Evolutionary conservation across 139 green algal species (phyloP).

Genomic region (Marvania coccoides): DNA sequence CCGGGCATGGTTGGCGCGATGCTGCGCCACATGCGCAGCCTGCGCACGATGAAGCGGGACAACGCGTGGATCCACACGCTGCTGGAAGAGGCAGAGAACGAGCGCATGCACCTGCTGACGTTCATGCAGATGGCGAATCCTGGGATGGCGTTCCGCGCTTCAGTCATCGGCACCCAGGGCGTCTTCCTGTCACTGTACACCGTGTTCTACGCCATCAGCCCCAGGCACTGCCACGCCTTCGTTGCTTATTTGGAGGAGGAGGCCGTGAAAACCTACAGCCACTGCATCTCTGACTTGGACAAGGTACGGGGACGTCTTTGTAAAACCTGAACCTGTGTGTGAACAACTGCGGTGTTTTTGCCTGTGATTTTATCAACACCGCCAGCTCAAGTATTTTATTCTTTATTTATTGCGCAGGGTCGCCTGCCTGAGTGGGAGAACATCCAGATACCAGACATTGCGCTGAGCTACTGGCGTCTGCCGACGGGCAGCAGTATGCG

Average conservation of each 20-base stretch:
- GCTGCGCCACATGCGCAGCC: constrained; percentile 78
- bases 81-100: constrained; percentile 95
- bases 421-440: constrained; percentile 59
- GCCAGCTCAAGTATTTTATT: too few species aligned
- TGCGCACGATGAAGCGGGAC: constrained; percentile 75
- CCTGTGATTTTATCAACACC: constrained; percentile 54
- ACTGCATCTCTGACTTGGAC: constrained; percentile 42
- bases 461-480: constrained; percentile 55
- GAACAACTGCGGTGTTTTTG: not conserved
- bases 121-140: constrained; percentile 85
- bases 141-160: constrained; percentile 54
- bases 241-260: constrained; percentile 96
- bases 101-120: constrained; percentile 89
- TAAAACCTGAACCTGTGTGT: not conserved
- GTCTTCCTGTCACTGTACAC: constrained; percentile 87
- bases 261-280: constrained; percentile 90
- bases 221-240: constrained; percentile 70
- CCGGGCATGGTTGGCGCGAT: constrained; percentile 87
- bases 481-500: constrained; percentile 43
- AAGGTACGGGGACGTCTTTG: not conserved
- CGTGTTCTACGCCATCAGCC: constrained; percentile 73
- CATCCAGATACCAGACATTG: constrained; percentile 43
- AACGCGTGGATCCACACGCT: constrained; percentile 87
- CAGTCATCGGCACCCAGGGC: constrained; percentile 72
- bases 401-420: too few species aligned